Evolutionary conservation across 1,284 basidiomycete genomes (phyloP).

Genomic region (Mixia osmundae): DNA sequence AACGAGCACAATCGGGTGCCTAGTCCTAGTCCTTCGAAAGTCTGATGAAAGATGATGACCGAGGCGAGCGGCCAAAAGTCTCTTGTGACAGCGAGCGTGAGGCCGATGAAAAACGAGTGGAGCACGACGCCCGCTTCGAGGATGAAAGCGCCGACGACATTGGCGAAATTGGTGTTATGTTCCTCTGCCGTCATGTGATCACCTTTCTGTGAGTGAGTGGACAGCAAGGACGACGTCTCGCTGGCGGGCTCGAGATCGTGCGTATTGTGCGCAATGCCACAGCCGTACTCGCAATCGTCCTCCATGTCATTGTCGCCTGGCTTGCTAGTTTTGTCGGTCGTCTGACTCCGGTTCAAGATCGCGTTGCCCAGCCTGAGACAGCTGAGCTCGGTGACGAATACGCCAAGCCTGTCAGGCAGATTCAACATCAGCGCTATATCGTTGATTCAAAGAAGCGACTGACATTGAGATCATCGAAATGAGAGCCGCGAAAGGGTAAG

Average conservation of each 20-base stretch:
- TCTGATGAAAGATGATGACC: constrained; percentile 30
- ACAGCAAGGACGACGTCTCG: no score
- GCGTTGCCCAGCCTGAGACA: constrained; percentile 26
- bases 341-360: constrained; percentile 9
- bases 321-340: background rate
- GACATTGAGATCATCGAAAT: constrained; percentile 48
- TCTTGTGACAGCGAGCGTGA: constrained; percentile 68
- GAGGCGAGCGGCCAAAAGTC: constrained; percentile 65
- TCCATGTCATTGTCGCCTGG: background rate
- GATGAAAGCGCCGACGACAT: constrained; percentile 64
- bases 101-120: constrained; percentile 49
- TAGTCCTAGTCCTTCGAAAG: constrained; percentile 73
- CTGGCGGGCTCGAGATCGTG: no score
- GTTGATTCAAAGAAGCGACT: no score
- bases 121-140: constrained; percentile 51
- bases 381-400: constrained; percentile 62
- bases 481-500: constrained; percentile 30
- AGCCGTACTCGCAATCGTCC: background rate
- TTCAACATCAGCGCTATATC: no score
- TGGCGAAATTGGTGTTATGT: constrained; percentile 27
- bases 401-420: no score
- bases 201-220: no score
- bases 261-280: no score
- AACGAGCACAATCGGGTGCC: constrained; percentile 52
- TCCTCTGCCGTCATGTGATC: no score